Conservation (phyloP, 495 filamentous ascomycete species). For the Apodospora peruviana region DNA sequence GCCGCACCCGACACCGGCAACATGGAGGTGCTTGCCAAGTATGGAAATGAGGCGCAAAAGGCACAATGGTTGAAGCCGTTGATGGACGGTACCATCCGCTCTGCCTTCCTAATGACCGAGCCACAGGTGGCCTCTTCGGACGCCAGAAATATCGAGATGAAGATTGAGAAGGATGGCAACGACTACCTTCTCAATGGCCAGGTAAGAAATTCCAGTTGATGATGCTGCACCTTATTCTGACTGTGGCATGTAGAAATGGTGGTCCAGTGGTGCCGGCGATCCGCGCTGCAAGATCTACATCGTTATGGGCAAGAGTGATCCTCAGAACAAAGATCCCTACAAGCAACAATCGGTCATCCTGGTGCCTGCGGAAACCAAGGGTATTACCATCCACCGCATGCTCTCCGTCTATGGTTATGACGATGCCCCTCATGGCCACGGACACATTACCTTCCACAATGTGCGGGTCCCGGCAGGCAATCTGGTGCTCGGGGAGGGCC, state of each 20-base stretch:
- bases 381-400: conserved; percentile 80
- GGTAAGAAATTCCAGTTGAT: conserved; percentile 37
- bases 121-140: conserved; percentile 80
- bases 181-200: conserved; percentile 82
- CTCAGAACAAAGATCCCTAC: conserved; percentile 67
- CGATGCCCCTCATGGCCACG: conserved; percentile 90
- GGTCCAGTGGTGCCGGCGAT: conserved; percentile 88
- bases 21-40: conserved; percentile 94
- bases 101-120: conserved; percentile 93
- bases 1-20: conserved; percentile 90
- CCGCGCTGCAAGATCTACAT: conserved; percentile 85
- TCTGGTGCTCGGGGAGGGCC: conserved; percentile 81
- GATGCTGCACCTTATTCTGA: background rate
- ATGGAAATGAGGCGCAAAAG: conserved; percentile 88
- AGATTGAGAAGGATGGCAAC: conserved; percentile 72
- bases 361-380: conserved; percentile 67
- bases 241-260: conserved; percentile 69
- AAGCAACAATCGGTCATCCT: conserved; percentile 85
- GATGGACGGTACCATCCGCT: conserved; percentile 79
- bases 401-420: conserved; percentile 89
- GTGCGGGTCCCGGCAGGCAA: conserved; percentile 73
- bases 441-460: conserved; percentile 78
- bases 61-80: conserved; percentile 76
- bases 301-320: conserved; percentile 82
- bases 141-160: conserved; percentile 80